Evolutionary conservation across 2,329 filamentous ascomycete species (phyloP), one percentile per base, ranked within the genome.

Genomic region (Fusarium pseudonygamai): DNA sequence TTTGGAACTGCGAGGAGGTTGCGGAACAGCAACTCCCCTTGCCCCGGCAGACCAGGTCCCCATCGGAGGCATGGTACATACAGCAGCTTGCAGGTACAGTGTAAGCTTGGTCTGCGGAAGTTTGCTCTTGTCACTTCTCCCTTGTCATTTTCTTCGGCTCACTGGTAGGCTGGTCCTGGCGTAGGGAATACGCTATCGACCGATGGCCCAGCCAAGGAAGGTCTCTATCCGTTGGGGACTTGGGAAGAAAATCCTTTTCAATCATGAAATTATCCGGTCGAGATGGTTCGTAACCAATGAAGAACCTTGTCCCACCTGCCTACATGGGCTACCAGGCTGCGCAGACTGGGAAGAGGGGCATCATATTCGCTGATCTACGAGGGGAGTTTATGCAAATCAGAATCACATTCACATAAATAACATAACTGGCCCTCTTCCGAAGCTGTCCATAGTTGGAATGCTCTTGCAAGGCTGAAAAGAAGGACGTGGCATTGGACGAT

Each of bases 401-500:
- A 69, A 56, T 52, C 67, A 61, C 34, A 55, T 59, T 64, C 63
- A 58, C 43, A 64, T 60, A 58, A 56, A 45, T 60, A 58, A 63
- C 59, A 46, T 60, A 64, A 52, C 56, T 62, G 43, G 52, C 50
- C 42, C 65, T 63, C 59, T 47, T 67, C 65, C 61, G 45, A 59
- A 69, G 60, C 34, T 64, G 60, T 59, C 47, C 49, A 61, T 46
- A 57, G 36, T 63, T 64, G 74, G 73, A 76, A 68, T 69, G 63
- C 53, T 71, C 67, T 62, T 67, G 73, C 64, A 72, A 73, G 66
- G 73, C 75, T 73, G 75, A 75, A 39, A 45, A 63, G 64, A 53
- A 64, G 71, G 69, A 75, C 74, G 71, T 76, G 71, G 71, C 69
- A 72, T 66, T 67, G 69, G 57, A 64, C 64, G 63, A 77, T 73